phyloP scores from a whole-genome alignment of 2,329 filamentous ascomycete genomes.

The Ceratocystis cacaofunesta region DNA sequence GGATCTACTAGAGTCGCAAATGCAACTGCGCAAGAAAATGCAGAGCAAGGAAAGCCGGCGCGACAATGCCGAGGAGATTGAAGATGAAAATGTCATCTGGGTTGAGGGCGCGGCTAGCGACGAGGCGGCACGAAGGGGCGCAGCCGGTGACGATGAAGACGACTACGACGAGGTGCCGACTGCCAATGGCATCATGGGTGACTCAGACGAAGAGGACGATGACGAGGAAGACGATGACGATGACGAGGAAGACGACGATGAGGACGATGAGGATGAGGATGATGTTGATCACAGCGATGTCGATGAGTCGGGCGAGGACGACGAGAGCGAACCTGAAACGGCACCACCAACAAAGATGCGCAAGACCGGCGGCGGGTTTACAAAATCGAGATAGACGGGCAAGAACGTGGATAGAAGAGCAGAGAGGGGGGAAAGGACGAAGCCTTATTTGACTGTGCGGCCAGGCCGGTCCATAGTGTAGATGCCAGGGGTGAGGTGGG shows the following conservation, averaged over 20 bases:
- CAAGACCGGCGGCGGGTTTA: slow-evolving; percentile 26
- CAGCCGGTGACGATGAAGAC: slow-evolving; percentile 36
- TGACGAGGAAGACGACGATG: slow-evolving; percentile 31
- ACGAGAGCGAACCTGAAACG: slow-evolving; percentile 36
- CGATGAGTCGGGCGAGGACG: slow-evolving; percentile 42
- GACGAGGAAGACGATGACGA: slow-evolving; percentile 29
- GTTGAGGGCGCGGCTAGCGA: slow-evolving; percentile 62
- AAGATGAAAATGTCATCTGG: slow-evolving; percentile 59
- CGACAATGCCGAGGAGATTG: slow-evolving; percentile 29
- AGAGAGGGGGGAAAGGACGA: neutral
- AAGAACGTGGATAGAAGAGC: neutral
- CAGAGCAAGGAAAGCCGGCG: slow-evolving; percentile 29
- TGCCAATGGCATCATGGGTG: slow-evolving; percentile 40
- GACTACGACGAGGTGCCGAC: slow-evolving; percentile 41
- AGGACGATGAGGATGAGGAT: slow-evolving; percentile 37
- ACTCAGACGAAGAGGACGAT: slow-evolving; percentile 42
- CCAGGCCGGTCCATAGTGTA: neutral
- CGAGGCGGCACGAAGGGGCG: slow-evolving; percentile 24
- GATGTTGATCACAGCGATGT: slow-evolving; percentile 46
- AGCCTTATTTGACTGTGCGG: neutral
- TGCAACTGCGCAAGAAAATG: slow-evolving; percentile 61
- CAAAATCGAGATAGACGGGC: slow-evolving; percentile 26
- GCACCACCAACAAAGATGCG: slow-evolving; percentile 34
- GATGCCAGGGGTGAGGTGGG: neutral
- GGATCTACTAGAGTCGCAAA: slow-evolving; percentile 83